Evolutionary conservation across 768 basidiomycete species (phyloP).

Genomic region (Royoungia palumana): DNA sequence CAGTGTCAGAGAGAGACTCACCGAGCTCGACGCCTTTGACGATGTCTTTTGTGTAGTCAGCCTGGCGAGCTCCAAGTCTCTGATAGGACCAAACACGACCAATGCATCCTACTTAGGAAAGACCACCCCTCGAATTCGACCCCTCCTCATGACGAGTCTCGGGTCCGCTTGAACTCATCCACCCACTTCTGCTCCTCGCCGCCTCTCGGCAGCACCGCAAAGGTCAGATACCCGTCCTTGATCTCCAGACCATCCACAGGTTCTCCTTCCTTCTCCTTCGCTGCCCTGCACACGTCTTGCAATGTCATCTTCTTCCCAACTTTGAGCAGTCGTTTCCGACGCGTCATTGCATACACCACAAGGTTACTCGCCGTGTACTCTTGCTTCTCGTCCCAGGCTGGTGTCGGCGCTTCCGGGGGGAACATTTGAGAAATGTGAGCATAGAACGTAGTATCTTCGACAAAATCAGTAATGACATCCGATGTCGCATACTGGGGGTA

Average conservation of each 20-base stretch:
- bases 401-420: conserved; percentile 60
- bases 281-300: conserved; percentile 65
- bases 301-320: conserved; percentile 90
- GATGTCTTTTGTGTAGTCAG: conserved; percentile 31
- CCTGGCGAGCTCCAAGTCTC: conserved; percentile 8
- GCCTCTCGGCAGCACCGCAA: conserved; percentile 77
- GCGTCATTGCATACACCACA: conserved; percentile 82
- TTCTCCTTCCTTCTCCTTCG: conserved; percentile 57
- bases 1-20: conserved; percentile 49
- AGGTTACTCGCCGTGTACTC: conserved; percentile 66
- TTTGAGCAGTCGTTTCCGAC: conserved; percentile 74
- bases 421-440: conserved; percentile 82
- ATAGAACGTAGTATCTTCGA: conserved; percentile 79
- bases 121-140: conserved; percentile 2
- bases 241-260: conserved; percentile 77
- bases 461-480: conserved; percentile 83
- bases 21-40: conserved; percentile 64
- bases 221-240: conserved; percentile 76
- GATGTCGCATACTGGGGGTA: conserved; percentile 89
- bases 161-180: conserved; percentile 71
- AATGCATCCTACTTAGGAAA: conserved; percentile 19
- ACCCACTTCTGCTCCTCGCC: conserved; percentile 81
- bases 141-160: conserved; percentile 29
- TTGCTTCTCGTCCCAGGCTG: conserved; percentile 71
- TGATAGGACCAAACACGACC: conserved; percentile 30